Evolutionary conservation across 352 stramenopile species (phyloP), one percentile per base, ranked within the genome.

Genomic region (Albugo candida): DNA sequence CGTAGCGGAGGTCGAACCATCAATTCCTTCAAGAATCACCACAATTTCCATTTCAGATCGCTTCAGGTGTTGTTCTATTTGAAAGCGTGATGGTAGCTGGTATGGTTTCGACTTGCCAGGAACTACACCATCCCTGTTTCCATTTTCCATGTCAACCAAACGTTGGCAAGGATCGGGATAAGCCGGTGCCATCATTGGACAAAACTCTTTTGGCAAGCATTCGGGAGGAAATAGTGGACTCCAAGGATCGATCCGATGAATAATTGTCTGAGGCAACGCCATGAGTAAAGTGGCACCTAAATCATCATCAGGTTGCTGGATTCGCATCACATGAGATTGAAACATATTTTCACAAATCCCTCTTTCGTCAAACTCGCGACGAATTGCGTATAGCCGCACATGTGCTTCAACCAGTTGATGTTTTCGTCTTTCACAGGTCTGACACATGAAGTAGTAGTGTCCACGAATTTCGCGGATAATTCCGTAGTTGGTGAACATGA

Each of bases 391-490:
- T 11, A 84, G 48, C 11, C 78, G 75, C 16, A 92, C 70, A 51
- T 92, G 78, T 3, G 75, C 78, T 44, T 92, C 78, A 1, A 85
- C 74, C 14, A 92, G 73, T 49, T 94, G 82, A 46, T 93, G 80
- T 48, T 92, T 92, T 20, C 82, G 72, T 27, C 80, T 65, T 52
- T 94, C 82, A 45, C 82, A 94, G 0, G 85, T 72, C 45, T 94
- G 82, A 50, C 93, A 81, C 81, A 94, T 94, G 42, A 94, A 80
- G 66, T 92, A 93, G 52, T 78, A 92, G 38, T 88, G 65, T 4
- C 82, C 82, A 12, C 81, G 78, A 48, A 94, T 92, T 55, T 83
- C 76, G 31, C 82, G 82, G 59, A 94, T 89, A 20, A 94, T 72
- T 1, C 73, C 81, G 13, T 60, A 68, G 24, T 86, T 77, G 4